phyloP scores from a whole-genome alignment of 164 flowering plant species.

The Magnolia changhungtana region DNA sequence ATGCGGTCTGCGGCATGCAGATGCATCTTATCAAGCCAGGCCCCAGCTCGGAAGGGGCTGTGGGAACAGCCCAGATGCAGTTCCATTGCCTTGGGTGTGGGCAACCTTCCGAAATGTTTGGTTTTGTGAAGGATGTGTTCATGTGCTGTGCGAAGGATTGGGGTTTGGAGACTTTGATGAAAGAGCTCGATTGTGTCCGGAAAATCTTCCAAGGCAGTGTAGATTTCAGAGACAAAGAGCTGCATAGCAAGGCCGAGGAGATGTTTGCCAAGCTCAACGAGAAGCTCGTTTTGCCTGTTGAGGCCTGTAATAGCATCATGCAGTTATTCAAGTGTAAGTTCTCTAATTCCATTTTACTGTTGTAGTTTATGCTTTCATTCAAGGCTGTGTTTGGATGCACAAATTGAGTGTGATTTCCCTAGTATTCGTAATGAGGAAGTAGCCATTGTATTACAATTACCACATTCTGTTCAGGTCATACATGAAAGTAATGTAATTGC shows the following conservation, averaged over 20 bases:
- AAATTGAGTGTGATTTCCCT: neutral
- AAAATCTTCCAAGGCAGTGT: slow-evolving; percentile 72
- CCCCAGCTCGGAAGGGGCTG: slow-evolving; percentile 56
- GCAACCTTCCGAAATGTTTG: slow-evolving; percentile 96
- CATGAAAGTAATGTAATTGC: no score
- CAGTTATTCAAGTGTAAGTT: slow-evolving; percentile 75
- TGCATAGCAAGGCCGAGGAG: slow-evolving; percentile 60
- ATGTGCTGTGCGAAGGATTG: slow-evolving; percentile 68
- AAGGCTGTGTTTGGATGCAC: no score
- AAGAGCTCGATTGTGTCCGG: slow-evolving; percentile 86
- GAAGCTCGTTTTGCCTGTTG: slow-evolving; percentile 51
- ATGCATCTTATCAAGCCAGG: slow-evolving; percentile 71
- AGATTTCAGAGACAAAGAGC: slow-evolving; percentile 69
- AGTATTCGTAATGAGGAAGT: neutral
- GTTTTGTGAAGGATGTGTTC: slow-evolving; percentile 91
- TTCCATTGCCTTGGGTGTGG: slow-evolving; percentile 85
- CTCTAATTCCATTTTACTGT: slow-evolving; percentile 8
- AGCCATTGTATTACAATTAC: no score
- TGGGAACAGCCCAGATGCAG: slow-evolving; percentile 72
- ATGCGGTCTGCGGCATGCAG: slow-evolving; percentile 79
- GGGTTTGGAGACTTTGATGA: slow-evolving; percentile 60
- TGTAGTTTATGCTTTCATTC: neutral
- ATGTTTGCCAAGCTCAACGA: slow-evolving; percentile 52
- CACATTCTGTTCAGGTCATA: no score
- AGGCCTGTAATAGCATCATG: slow-evolving; percentile 57